phyloP scores from a whole-genome alignment of 805 yeast genomes.

The Dipodascopsis uninucleata region DNA sequence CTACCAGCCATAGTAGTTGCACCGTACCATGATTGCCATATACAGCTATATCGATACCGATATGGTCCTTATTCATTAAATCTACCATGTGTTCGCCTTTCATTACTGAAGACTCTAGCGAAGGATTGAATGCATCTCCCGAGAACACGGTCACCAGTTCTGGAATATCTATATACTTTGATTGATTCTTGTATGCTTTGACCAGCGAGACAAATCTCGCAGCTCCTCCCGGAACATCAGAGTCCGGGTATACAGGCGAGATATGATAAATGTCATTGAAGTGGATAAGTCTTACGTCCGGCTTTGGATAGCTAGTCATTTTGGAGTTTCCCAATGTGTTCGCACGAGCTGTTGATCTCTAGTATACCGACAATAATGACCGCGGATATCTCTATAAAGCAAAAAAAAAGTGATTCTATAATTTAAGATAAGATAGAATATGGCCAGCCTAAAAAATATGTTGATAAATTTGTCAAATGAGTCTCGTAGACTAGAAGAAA shows the following conservation, averaged over 20 bases:
- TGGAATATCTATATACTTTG: slow-evolving; percentile 16
- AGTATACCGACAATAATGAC: too few species aligned
- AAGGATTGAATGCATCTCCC: slow-evolving; percentile 30
- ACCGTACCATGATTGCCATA: slow-evolving; percentile 29
- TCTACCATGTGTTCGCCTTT: slow-evolving; percentile 28
- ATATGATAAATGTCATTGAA: slow-evolving; percentile 31
- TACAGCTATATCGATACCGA: slow-evolving; percentile 30
- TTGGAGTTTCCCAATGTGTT: too few species aligned
- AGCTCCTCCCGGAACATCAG: slow-evolving; percentile 29
- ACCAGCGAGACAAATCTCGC: slow-evolving; percentile 29
- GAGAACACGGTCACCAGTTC: slow-evolving; percentile 27
- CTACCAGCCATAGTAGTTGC: not conserved
- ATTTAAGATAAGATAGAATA: too few species aligned
- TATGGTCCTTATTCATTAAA: slow-evolving; percentile 12
- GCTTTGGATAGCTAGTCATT: slow-evolving; percentile 1
- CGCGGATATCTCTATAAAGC: too few species aligned
- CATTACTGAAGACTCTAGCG: slow-evolving; percentile 28
- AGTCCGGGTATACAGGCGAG: slow-evolving; percentile 15
- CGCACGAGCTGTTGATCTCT: too few species aligned
- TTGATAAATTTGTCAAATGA: too few species aligned
- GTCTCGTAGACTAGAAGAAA: too few species aligned
- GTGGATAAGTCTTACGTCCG: slow-evolving; percentile 25
- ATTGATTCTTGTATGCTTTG: slow-evolving; percentile 16
- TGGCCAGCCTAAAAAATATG: too few species aligned
- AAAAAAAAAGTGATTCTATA: too few species aligned